Evolutionary conservation across 2,329 filamentous ascomycete genomes (phyloP).

Genomic region (Didymella pinodella): DNA sequence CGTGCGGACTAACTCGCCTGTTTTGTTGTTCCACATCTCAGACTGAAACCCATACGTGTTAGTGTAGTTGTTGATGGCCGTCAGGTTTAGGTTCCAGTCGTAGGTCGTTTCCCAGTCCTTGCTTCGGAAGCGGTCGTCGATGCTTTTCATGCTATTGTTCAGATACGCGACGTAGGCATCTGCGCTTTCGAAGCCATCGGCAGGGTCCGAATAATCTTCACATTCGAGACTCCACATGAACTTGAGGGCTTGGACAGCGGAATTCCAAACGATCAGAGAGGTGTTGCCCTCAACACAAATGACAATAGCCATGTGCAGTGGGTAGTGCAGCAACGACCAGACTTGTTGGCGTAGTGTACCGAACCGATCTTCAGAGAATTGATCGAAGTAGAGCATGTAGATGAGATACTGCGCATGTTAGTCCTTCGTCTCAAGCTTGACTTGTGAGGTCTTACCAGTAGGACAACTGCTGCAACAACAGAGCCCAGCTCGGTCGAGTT

Average conservation of each 20-base stretch:
- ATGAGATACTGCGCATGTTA: slow-evolving; percentile 55
- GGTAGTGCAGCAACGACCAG: slow-evolving; percentile 65
- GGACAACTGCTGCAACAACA: slow-evolving; percentile 29
- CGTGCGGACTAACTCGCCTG: slow-evolving; percentile 21
- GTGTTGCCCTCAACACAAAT: slow-evolving; percentile 65
- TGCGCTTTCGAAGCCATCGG: slow-evolving; percentile 24
- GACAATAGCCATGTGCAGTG: slow-evolving; percentile 67
- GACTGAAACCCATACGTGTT: slow-evolving; percentile 27
- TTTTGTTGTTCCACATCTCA: slow-evolving; percentile 32
- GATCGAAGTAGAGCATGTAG: slow-evolving; percentile 67
- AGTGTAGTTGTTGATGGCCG: slow-evolving; percentile 33
- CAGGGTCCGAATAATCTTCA: slow-evolving; percentile 24
- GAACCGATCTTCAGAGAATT: slow-evolving; percentile 57
- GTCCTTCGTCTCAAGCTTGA: not conserved
- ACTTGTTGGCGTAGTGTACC: slow-evolving; percentile 64
- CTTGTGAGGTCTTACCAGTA: slow-evolving; percentile 18
- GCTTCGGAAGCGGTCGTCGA: slow-evolving; percentile 30
- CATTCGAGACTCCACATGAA: slow-evolving; percentile 32
- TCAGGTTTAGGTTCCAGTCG: slow-evolving; percentile 35
- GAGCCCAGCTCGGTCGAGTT: slow-evolving; percentile 33
- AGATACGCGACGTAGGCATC: slow-evolving; percentile 22
- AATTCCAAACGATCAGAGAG: slow-evolving; percentile 37
- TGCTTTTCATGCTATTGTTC: slow-evolving; percentile 30
- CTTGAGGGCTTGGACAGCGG: slow-evolving; percentile 33
- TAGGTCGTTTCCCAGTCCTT: slow-evolving; percentile 33